These are phyloP conservation scores for Aspergillus oerlinghausenensis DNA, from an alignment of 2,329 filamentous ascomycete species.

Conservation along the genomic window DNA sequence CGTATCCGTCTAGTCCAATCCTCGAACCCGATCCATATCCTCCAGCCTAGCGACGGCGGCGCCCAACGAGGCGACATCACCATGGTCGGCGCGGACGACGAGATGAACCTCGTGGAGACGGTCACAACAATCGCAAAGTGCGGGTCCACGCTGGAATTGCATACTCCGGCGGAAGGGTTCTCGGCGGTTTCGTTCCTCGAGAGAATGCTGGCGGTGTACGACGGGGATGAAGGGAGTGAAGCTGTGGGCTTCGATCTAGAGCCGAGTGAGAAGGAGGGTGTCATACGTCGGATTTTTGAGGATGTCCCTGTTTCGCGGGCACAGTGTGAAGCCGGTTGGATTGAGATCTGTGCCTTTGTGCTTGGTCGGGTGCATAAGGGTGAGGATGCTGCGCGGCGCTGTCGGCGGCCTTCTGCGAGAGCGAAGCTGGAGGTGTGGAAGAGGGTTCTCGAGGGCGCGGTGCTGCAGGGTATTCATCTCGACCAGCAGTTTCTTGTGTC, in stretches of 20 bases:
- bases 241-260: conserved; percentile 16
- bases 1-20: conserved; percentile 61
- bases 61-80: conserved; percentile 26
- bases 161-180: conserved; percentile 28
- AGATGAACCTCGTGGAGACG: conserved; percentile 24
- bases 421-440: conserved; percentile 49
- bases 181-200: conserved; percentile 28
- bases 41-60: conserved; percentile 39
- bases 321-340: conserved; percentile 50
- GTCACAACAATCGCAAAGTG: conserved; percentile 43
- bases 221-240: conserved; percentile 15
- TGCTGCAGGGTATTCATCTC: conserved; percentile 38
- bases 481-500: conserved; percentile 38
- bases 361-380: conserved; percentile 12
- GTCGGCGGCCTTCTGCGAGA: conserved; percentile 46
- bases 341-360: conserved; percentile 51
- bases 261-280: conserved; percentile 20
- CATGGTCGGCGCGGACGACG: conserved; percentile 16
- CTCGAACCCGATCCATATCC: conserved; percentile 58
- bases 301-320: conserved; percentile 50
- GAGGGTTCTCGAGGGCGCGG: conserved; percentile 33
- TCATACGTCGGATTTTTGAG: conserved; percentile 40
- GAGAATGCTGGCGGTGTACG: conserved; percentile 28
- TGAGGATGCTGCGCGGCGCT: conserved; percentile 17
- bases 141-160: conserved; percentile 44